Conservation (phyloP, 495 filamentous ascomycete species). For the Xylaria nigripes region DNA sequence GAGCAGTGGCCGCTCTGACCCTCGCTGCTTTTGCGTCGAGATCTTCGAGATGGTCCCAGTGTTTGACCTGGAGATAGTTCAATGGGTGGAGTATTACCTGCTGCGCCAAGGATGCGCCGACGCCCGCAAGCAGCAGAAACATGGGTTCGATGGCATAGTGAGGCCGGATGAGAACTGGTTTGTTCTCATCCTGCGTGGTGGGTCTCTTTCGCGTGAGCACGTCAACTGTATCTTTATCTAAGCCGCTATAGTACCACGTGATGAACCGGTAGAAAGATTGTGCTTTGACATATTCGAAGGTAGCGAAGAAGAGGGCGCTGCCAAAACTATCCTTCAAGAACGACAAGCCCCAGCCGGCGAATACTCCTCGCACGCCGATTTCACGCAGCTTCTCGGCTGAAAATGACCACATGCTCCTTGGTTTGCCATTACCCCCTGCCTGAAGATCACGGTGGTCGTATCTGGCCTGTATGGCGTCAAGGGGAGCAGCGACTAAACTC, state of each 20-base stretch:
- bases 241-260: slow-evolving; percentile 63
- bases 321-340: slow-evolving; percentile 77
- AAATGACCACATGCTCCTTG: slow-evolving; percentile 78
- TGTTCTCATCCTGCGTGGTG: slow-evolving; percentile 15
- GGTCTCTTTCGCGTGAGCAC: slow-evolving; percentile 35
- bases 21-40: slow-evolving; percentile 56
- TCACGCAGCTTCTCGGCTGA: slow-evolving; percentile 61
- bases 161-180: slow-evolving; percentile 58
- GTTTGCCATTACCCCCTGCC: slow-evolving; percentile 44
- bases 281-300: slow-evolving; percentile 80
- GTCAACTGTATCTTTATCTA: slow-evolving; percentile 36
- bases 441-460: slow-evolving; percentile 64
- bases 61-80: slow-evolving; percentile 62
- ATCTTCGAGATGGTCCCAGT: slow-evolving; percentile 70
- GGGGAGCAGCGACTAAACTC: slow-evolving; percentile 70
- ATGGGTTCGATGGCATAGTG: slow-evolving; percentile 80
- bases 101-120: slow-evolving; percentile 66
- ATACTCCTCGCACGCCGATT: slow-evolving; percentile 73
- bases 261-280: slow-evolving; percentile 78
- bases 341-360: slow-evolving; percentile 71
- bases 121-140: slow-evolving; percentile 71
- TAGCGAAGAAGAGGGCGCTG: slow-evolving; percentile 73
- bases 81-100: slow-evolving; percentile 75
- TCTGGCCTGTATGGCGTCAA: slow-evolving; percentile 81
- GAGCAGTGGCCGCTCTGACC: slow-evolving; percentile 24